These are phyloP conservation scores for Diaporthe helianthi DNA, from an alignment of 2,329 filamentous ascomycete genomes.

Conservation along the genomic window DNA sequence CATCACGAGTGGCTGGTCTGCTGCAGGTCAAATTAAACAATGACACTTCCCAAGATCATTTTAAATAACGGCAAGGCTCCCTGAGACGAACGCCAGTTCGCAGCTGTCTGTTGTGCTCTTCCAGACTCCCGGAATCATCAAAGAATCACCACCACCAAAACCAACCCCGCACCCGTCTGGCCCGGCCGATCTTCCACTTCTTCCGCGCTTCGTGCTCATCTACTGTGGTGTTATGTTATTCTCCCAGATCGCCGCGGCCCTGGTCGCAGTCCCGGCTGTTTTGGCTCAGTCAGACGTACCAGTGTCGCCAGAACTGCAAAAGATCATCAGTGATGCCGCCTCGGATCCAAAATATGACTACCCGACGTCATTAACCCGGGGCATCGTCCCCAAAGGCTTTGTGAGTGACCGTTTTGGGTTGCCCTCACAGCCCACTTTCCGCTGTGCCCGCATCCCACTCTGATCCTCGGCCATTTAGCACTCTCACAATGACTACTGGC, in stretches of 20 bases:
- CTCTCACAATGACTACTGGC: slow-evolving; percentile 76
- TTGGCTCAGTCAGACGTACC: slow-evolving; percentile 30
- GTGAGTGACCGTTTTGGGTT: too few relatives aligned
- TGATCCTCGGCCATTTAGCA: slow-evolving; percentile 45
- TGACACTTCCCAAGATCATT: not conserved
- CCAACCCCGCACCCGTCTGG: not conserved
- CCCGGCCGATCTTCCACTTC: not conserved
- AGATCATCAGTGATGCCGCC: slow-evolving; percentile 27
- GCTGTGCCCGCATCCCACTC: too few relatives aligned
- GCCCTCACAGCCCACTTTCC: too few relatives aligned
- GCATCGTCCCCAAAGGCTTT: slow-evolving; percentile 61
- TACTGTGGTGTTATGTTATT: slow-evolving; percentile 31
- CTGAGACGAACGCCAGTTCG: slow-evolving; percentile 18
- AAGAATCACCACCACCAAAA: not conserved
- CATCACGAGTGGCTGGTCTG: slow-evolving; percentile 13
- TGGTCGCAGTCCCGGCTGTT: not conserved
- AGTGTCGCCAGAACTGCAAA: slow-evolving; percentile 28
- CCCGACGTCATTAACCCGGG: slow-evolving; percentile 60
- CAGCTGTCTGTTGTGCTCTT: not conserved
- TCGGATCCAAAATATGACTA: slow-evolving; percentile 48
- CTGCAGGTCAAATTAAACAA: not conserved
- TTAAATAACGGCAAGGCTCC: not conserved
- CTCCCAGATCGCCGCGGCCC: not conserved
- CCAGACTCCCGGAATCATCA: not conserved
- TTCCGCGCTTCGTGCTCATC: not conserved